Base-by-base conservation (phyloP, 2,329 filamentous ascomycete genomes). In the Bipolaris victoriae region DNA sequence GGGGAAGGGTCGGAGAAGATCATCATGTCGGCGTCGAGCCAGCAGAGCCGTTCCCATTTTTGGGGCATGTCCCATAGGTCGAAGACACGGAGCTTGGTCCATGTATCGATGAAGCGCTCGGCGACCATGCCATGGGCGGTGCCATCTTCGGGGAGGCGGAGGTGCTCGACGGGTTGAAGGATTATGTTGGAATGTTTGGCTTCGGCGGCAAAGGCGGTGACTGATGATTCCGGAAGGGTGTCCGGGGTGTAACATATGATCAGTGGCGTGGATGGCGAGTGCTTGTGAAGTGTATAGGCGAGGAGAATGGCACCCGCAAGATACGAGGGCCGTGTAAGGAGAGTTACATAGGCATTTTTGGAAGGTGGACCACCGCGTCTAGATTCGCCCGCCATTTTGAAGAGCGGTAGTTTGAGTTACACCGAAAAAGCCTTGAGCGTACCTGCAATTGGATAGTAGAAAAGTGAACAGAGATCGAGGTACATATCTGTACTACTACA, bases 41-140 rank as follows among this genome's bases (percentile, higher is more conserved):
- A 83, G 63, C 81, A 82, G 15, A 83, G 63, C 6, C 72, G 73
- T 39, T 80, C 74, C 41, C 66, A 66, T 3, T 37, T 33, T 22
- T 36, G 45, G 7, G 47, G 68, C 15, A 57, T 64, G 35, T 52
- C 67, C 70, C 61, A 69, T 58, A 81, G 57, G 53, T 82, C 78
- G 63, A 84, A 84, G 20, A 83, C 82, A n/a, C 81, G 78, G 3
- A 85, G 74, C 63, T 84, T 84, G 2, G 82, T 84, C 79, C 82
- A 84, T 3, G 82, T 84, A 61, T 84, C 82, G 55, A 75, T 76
- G 69, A 84, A 84, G 20, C 82, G 78, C 55, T 82, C 78, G 1
- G 82, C 81, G 31, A 84, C 81, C 55, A 78, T 74, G 39, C 76
- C 74, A 48, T 75, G 67, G 22, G 63, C 61, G 0, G 64, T 64